A percentile compares a stretch with the other conserved stretches of the same genome.
Conservation (phyloP, 495 filamentous ascomycete genomes). For the Hyaloscypha variabilis region DNA sequence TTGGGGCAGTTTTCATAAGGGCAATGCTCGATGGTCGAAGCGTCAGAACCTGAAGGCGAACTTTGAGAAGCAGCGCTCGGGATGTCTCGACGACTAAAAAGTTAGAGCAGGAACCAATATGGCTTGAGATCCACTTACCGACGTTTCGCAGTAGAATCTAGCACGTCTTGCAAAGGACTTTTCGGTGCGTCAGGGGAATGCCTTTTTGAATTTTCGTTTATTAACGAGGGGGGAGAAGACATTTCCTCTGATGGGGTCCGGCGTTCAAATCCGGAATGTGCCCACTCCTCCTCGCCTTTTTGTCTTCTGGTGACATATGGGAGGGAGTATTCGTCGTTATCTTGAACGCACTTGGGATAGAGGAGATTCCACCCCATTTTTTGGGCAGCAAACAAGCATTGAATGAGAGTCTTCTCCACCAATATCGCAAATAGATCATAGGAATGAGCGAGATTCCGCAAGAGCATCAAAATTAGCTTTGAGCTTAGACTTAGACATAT, state of each 20-base stretch:
- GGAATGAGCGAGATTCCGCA: constrained; percentile 7
- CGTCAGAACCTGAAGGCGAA: constrained; percentile 6
- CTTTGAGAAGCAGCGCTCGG: neutral
- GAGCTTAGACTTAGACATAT: neutral
- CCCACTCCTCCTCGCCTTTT: constrained; percentile 6
- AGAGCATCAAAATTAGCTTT: neutral
- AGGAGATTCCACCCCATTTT: constrained; percentile 14
- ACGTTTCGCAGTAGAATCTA: neutral
- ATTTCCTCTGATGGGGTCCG: neutral
- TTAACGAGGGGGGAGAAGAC: constrained; percentile 9
- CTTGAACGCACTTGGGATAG: constrained; percentile 14
- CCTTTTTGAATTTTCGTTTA: constrained; percentile 3
- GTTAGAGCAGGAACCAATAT: neutral
- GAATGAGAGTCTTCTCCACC: constrained; percentile 13
- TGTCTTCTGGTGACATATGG: constrained; percentile 9
- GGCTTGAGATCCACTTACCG: neutral
- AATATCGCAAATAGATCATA: constrained; percentile 9
- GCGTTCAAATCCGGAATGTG: neutral
- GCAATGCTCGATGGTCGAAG: constrained; percentile 3
- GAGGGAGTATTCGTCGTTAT: constrained; percentile 14
- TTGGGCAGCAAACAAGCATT: constrained; percentile 16
- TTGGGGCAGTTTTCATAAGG: constrained; percentile 9
- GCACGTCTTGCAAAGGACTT: neutral
- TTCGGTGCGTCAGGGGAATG: constrained; percentile 1
- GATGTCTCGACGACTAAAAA: neutral